Percentiles rank a stretch among this genome's conserved stretches.
phyloP scores from a whole-genome alignment of 768 basidiomycete genomes.

The Leucocoprinus sp. region DNA sequence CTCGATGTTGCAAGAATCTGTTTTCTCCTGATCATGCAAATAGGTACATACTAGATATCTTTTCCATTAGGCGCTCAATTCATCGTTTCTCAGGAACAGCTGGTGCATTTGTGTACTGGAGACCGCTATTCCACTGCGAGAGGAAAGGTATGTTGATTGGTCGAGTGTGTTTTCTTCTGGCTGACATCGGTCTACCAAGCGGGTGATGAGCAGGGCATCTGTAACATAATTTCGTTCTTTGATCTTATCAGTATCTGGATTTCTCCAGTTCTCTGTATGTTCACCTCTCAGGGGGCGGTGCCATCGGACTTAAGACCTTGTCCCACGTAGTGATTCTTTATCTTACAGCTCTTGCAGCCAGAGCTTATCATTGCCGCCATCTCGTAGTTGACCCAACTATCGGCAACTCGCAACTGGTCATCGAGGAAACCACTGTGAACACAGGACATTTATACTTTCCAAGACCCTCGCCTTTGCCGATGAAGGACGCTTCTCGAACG shows the following conservation, averaged over 20 bases:
- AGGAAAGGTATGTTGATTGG: slow-evolving; percentile 15
- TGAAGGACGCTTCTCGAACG: not conserved
- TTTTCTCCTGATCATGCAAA: slow-evolving; percentile 18
- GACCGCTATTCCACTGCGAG: slow-evolving; percentile 17
- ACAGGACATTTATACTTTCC: not conserved
- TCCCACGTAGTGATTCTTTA: slow-evolving; percentile 33
- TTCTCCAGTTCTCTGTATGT: slow-evolving; percentile 20
- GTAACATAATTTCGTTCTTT: slow-evolving; percentile 16
- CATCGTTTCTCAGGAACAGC: slow-evolving; percentile 15
- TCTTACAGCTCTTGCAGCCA: slow-evolving; percentile 28
- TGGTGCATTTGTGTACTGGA: slow-evolving; percentile 18
- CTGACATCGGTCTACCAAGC: slow-evolving; percentile 3
- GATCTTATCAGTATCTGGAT: slow-evolving; percentile 20
- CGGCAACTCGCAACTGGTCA: not conserved
- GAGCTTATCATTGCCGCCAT: slow-evolving; percentile 27
- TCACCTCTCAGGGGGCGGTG: not conserved
- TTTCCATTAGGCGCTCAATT: not conserved
- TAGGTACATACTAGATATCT: slow-evolving; percentile 5
- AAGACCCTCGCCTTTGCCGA: slow-evolving; percentile 15
- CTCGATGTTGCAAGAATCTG: slow-evolving; percentile 23
- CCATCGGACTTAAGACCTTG: slow-evolving; percentile 2
- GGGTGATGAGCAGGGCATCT: slow-evolving; percentile 17
- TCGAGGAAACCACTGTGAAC: not conserved
- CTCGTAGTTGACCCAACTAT: not conserved
- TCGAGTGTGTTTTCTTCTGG: not conserved